Percentiles rank a stretch among this genome's conserved stretches.
Evolutionary conservation across 371 early-diverging fungal species (phyloP).

Genomic region (Circinella minor): DNA sequence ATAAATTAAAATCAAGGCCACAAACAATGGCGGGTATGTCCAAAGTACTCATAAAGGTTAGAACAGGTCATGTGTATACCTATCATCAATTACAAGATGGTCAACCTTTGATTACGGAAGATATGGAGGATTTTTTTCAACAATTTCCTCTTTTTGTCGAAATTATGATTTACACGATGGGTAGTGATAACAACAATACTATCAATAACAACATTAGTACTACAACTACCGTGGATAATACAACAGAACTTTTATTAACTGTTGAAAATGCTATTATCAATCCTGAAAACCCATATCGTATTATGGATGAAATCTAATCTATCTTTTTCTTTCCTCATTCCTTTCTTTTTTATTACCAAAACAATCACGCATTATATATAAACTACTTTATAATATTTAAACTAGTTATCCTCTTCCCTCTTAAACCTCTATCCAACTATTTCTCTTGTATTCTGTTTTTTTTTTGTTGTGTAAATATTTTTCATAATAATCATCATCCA

Average conservation of each 20-base stretch:
- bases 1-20: constrained; percentile 20
- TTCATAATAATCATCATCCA: neutral
- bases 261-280: constrained; percentile 30
- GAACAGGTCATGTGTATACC: constrained; percentile 36
- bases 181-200: neutral
- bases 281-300: constrained; percentile 22
- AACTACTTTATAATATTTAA: constrained; percentile 1
- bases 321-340: neutral
- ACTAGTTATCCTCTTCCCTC: neutral
- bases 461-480: constrained; percentile 2
- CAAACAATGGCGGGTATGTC: constrained; percentile 18
- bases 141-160: constrained; percentile 43
- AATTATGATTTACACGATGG: constrained; percentile 25
- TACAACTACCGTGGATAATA: neutral
- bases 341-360: neutral
- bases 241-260: constrained; percentile 19
- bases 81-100: constrained; percentile 33
- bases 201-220: neutral
- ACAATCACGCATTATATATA: too few species aligned
- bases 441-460: neutral
- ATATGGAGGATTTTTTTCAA: constrained; percentile 42
- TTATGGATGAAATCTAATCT: constrained; percentile 31
- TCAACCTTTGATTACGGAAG: constrained; percentile 31
- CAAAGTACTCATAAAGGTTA: constrained; percentile 26
- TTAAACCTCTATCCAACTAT: neutral